These are phyloP conservation scores for Dictyostelium citrinum DNA, from an alignment of 78 protist genomes.

Conservation along the genomic window DNA sequence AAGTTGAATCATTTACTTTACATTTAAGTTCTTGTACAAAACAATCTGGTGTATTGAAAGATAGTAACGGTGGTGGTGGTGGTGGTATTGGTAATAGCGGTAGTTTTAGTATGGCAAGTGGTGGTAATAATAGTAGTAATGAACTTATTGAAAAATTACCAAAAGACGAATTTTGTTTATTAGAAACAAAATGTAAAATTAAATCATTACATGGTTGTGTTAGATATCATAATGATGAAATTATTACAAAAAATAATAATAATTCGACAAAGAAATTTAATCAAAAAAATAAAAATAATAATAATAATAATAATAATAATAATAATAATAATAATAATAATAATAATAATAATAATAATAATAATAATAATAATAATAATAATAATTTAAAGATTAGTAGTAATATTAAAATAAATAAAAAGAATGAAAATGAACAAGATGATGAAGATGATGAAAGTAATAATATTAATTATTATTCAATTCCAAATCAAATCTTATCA, in stretches of 20 bases:
- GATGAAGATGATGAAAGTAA: not conserved
- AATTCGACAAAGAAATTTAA: not conserved
- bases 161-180: conserved; percentile 53
- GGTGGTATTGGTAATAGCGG: not conserved
- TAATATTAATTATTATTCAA: conserved; percentile 12
- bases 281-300: not conserved
- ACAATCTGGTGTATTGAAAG: not conserved
- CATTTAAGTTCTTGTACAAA: conserved; percentile 9
- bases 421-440: not conserved
- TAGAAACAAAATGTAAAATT: conserved; percentile 27
- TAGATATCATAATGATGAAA: conserved; percentile 1
- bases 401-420: not conserved
- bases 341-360: not conserved
- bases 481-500: conserved; percentile 38
- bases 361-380: too few relatives aligned
- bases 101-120: not conserved
- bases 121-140: not conserved
- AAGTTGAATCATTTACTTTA: not conserved
- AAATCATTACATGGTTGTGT: conserved; percentile 73
- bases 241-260: not conserved
- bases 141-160: not conserved
- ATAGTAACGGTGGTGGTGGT: too few relatives aligned
- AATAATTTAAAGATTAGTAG: not conserved
- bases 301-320: not conserved
- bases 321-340: not conserved